Evolutionary conservation across 805 yeast species (phyloP).

Genomic region (Sugiyamaella smithiae): DNA sequence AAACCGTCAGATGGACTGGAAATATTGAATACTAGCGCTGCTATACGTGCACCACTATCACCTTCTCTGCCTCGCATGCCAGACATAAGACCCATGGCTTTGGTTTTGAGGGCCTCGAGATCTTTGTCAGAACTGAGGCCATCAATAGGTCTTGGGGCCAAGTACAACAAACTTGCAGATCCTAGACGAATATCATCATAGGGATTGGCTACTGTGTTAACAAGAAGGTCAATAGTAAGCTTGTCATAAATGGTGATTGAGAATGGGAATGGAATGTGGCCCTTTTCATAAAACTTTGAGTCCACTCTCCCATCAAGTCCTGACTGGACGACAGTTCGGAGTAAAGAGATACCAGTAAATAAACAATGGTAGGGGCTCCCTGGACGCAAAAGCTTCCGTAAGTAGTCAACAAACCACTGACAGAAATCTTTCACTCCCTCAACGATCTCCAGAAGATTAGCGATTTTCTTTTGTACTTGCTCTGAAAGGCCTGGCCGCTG

Average conservation of each 20-base stretch:
- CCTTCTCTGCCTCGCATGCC: conserved; percentile 55
- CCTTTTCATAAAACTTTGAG: conserved; percentile 36
- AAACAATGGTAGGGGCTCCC: conserved; percentile 56
- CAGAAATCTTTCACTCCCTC: conserved; percentile 42
- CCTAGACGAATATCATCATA: conserved; percentile 71
- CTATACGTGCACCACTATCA: conserved; percentile 74
- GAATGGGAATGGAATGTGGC: conserved; percentile 50
- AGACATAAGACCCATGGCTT: conserved; percentile 30
- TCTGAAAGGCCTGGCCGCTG: conserved; percentile 18
- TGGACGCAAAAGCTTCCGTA: conserved; percentile 46
- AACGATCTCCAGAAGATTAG: not conserved
- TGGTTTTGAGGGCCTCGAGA: conserved; percentile 29
- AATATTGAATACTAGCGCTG: conserved; percentile 49
- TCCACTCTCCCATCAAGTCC: conserved; percentile 54
- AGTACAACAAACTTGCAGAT: conserved; percentile 46
- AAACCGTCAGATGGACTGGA: conserved; percentile 13
- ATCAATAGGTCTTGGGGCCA: conserved; percentile 41
- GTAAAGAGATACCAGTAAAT: conserved; percentile 48
- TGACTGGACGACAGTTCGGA: conserved; percentile 46
- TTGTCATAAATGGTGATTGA: conserved; percentile 42
- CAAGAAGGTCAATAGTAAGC: conserved; percentile 45
- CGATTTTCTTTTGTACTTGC: not conserved
- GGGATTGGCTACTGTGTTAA: conserved; percentile 64
- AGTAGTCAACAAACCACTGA: conserved; percentile 37
- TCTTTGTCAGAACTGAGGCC: conserved; percentile 23